Conservation (phyloP, 768 basidiomycete species). For the Sporobolomyces roseus region DNA sequence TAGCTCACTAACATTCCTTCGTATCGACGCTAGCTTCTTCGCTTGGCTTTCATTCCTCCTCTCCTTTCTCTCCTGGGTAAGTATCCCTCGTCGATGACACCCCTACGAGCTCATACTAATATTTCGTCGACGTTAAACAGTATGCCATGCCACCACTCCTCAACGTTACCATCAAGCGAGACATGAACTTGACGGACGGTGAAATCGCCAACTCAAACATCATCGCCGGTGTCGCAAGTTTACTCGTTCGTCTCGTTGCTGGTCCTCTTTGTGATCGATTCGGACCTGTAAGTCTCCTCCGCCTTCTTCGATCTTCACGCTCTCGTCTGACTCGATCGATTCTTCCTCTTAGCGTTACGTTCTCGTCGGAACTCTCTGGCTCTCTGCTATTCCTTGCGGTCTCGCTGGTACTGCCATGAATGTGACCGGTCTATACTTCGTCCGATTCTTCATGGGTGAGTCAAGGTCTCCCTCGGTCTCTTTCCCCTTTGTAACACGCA, state of each 20-base stretch:
- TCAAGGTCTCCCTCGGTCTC: no score
- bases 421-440: constrained; percentile 52
- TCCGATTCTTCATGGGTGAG: constrained; percentile 60
- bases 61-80: constrained; percentile 51
- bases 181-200: constrained; percentile 18
- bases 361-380: constrained; percentile 58
- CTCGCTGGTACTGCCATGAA: constrained; percentile 56
- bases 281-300: constrained; percentile 41
- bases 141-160: constrained; percentile 62
- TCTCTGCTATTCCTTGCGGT: constrained; percentile 61
- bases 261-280: constrained; percentile 58
- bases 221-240: constrained; percentile 48
- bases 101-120: no score
- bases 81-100: no score
- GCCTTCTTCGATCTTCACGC: not conserved
- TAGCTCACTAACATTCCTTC: no score
- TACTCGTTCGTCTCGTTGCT: constrained; percentile 55
- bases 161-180: constrained; percentile 55
- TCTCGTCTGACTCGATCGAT: not conserved
- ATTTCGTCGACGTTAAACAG: no score
- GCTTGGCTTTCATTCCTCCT: constrained; percentile 36
- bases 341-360: constrained; percentile 46
- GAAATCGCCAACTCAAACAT: constrained; percentile 28
- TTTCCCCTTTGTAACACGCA: constrained; percentile 54
- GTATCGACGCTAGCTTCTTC: constrained; percentile 18